Percentiles rank a stretch among this genome's conserved stretches.
Conservation (phyloP, 768 basidiomycete species). For the Mycena vitilis region DNA sequence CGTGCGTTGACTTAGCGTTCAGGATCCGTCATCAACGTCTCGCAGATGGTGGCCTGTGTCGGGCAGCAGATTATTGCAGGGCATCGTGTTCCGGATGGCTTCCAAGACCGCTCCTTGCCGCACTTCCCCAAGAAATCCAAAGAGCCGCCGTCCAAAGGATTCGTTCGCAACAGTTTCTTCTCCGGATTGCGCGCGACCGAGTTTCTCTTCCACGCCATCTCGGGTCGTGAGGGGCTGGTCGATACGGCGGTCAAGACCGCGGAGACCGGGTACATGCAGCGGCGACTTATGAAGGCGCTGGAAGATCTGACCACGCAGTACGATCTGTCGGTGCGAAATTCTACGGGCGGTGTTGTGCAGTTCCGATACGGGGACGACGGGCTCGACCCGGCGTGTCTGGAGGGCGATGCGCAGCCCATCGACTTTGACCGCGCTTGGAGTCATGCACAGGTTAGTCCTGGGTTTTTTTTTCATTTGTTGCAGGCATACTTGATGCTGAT, state of each 20-base stretch:
- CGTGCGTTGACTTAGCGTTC: background rate
- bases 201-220: conserved; percentile 99
- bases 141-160: conserved; percentile 97
- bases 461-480: background rate
- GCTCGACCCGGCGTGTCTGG: conserved; percentile 94
- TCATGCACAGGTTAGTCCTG: conserved; percentile 77
- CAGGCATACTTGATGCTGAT: conserved; percentile 17
- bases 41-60: conserved; percentile 99
- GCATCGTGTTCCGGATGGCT: conserved; percentile 97
- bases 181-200: conserved; percentile 92
- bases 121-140: conserved; percentile 98
- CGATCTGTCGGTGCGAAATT: conserved; percentile 95
- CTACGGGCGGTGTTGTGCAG: conserved; percentile 94
- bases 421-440: conserved; percentile 90
- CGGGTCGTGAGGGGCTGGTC: conserved; percentile 97
- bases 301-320: conserved; percentile 98
- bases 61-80: conserved; percentile 99
- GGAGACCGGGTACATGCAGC: conserved; percentile 99
- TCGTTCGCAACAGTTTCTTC: conserved; percentile 98
- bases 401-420: conserved; percentile 94
- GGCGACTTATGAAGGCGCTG: conserved; percentile 98
- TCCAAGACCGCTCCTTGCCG: conserved; percentile 98
- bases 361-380: conserved; percentile 98
- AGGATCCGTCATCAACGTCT: conserved; percentile 99
- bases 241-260: conserved; percentile 99